phyloP scores from a whole-genome alignment of 2,329 filamentous ascomycete species.

The Diaporthe longicolla region DNA sequence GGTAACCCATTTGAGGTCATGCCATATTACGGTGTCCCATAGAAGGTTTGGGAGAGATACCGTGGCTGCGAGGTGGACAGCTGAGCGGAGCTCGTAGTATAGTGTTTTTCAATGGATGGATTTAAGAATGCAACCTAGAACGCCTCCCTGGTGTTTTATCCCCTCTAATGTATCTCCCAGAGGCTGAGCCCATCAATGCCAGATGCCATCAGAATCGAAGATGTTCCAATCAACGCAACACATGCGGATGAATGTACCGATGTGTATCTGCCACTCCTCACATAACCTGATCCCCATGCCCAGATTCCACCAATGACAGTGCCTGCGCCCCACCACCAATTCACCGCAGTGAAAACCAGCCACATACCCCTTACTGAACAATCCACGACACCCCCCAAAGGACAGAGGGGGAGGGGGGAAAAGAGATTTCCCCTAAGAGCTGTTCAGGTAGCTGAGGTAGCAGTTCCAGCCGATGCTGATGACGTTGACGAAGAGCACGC shows the following conservation, averaged over 20 bases:
- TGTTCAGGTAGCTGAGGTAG: conserved; percentile 74
- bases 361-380: not conserved
- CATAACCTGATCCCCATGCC: not conserved
- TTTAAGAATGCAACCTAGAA: conserved; percentile 27
- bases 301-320: not conserved
- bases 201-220: conserved; percentile 4
- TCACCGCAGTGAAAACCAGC: not conserved
- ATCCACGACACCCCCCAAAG: not conserved
- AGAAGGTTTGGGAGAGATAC: too few species aligned
- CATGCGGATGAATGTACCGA: not conserved
- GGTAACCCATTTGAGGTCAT: too few species aligned
- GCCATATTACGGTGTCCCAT: too few species aligned
- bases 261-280: not conserved
- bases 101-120: conserved; percentile 35
- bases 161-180: conserved; percentile 24
- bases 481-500: conserved; percentile 89
- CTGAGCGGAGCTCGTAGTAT: too few species aligned
- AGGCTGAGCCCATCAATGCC: not conserved
- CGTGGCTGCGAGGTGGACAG: too few species aligned
- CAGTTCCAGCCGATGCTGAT: conserved; percentile 79
- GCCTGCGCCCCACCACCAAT: not conserved
- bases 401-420: not conserved
- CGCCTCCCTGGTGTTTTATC: conserved; percentile 29
- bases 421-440: conserved; percentile 49
- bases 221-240: conserved; percentile 5